Evolutionary conservation across 2,329 filamentous ascomycete species (phyloP), one percentile per base, ranked within the genome.

Genomic region (Talaromyces islandicus): DNA sequence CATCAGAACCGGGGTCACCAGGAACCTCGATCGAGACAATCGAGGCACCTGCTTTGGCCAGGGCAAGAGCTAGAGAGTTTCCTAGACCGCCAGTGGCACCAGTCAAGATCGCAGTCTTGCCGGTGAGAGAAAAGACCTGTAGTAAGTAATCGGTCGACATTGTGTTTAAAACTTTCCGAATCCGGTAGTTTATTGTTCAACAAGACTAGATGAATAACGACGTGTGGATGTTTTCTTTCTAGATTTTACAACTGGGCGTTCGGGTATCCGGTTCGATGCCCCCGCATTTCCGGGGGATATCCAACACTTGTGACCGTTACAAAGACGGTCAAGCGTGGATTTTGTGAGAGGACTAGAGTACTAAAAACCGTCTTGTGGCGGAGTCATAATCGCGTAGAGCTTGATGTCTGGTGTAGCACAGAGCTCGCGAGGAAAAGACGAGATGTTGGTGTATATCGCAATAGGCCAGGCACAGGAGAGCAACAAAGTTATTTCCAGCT

Each of bases 91-190:
- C 32, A 27, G 54, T 56, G 9, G 32, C 54, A n/a, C 54, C 54
- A 17, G 54, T 56, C 10, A 35, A 41, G 54, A 56, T 46, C 4
- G 54, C 54, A 7, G 54, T 56, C 38, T 56, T 56, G n/a, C 54
- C 35, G 17, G n/a, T 21, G 54, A 29, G 43, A 24, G 43, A 14
- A 19, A 46, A 46, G 43, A 46, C 21, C 11, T 19, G n/a, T 21
- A 11, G n/a, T 24, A 46, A 46, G 19, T 19, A 24, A 46, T 38
- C 43, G 19, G 43, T 10, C 12, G 43, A 12, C n/a, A 21, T 46
- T 2, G 19, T 24, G 7, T 24, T 46, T 24, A 10, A 12, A 38
- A 38, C 6, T n/a, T 9, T 38, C 32, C 5, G 9, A 30, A 30
- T n/a, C 5, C n/a, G 17, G 35, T 6, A n/a, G 17, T 38, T 7